Evolutionary conservation across 495 filamentous ascomycete genomes (phyloP).

Genomic region (Tuber magnatum): DNA sequence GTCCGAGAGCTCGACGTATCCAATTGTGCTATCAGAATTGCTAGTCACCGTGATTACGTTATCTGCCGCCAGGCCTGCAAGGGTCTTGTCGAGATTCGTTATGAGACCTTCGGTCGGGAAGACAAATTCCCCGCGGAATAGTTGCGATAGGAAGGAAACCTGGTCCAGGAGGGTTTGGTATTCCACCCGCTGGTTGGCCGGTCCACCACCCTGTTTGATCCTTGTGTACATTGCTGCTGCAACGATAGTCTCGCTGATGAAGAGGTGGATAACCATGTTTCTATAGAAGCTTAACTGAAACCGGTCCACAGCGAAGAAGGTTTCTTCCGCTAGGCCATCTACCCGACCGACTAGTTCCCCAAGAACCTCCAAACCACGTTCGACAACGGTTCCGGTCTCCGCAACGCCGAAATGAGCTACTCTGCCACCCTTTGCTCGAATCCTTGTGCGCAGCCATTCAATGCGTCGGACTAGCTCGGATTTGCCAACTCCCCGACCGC

Average conservation of each 20-base stretch:
- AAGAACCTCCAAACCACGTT: constrained; percentile 82
- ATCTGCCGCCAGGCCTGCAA: constrained; percentile 69
- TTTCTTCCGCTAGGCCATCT: constrained; percentile 72
- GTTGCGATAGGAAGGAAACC: constrained; percentile 78
- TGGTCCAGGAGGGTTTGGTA: constrained; percentile 65
- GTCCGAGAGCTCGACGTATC: constrained; percentile 64
- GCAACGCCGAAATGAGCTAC: constrained; percentile 86
- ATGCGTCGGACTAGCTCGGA: constrained; percentile 76
- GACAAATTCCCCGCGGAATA: constrained; percentile 96
- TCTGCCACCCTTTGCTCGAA: constrained; percentile 75
- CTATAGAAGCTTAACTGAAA: constrained; percentile 97
- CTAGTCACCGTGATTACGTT: constrained; percentile 62
- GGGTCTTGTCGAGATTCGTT: constrained; percentile 68
- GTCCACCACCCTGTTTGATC: constrained; percentile 81
- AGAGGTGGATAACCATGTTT: constrained; percentile 98
- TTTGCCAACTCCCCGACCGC: constrained; percentile 86
- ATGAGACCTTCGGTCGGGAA: constrained; percentile 79
- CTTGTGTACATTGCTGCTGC: constrained; percentile 81
- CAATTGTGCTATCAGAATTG: constrained; percentile 47
- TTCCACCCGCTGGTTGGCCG: constrained; percentile 67
- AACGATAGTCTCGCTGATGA: constrained; percentile 84
- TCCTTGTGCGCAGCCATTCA: constrained; percentile 78
- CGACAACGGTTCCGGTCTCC: constrained; percentile 71
- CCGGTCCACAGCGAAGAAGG: constrained; percentile 86
- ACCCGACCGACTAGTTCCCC: constrained; percentile 79